Evolutionary conservation across 768 basidiomycete genomes (phyloP).

Genomic region (Kwoniella dejecticola): DNA sequence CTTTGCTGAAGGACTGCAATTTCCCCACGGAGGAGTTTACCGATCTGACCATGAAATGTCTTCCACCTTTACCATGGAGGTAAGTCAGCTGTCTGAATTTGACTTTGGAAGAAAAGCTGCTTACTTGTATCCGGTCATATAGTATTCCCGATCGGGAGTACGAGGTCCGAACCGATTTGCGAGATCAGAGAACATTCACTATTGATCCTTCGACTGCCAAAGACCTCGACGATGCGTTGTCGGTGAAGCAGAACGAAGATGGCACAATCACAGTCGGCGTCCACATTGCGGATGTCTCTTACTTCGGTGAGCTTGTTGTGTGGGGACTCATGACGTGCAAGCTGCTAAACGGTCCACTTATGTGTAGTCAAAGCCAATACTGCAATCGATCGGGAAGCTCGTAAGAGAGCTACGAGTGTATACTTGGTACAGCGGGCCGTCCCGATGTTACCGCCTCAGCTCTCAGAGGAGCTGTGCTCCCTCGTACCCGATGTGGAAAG

Average conservation of each 20-base stretch:
- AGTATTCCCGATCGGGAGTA: conserved; percentile 81
- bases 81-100: conserved; percentile 12
- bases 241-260: conserved; percentile 83
- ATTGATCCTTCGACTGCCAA: conserved; percentile 88
- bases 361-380: conserved; percentile 61
- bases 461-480: conserved; percentile 91
- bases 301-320: conserved; percentile 67
- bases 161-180: conserved; percentile 83
- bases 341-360: neutral
- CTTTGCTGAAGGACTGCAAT: conserved; percentile 96
- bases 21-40: conserved; percentile 97
- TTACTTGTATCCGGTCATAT: conserved; percentile 58
- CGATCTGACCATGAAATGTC: conserved; percentile 90
- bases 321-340: neutral
- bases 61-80: conserved; percentile 92
- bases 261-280: conserved; percentile 90
- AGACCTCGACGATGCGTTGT: conserved; percentile 93
- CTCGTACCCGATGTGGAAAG: conserved; percentile 84
- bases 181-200: conserved; percentile 81
- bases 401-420: conserved; percentile 94
- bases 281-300: conserved; percentile 95
- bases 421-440: conserved; percentile 95
- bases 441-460: conserved; percentile 92
- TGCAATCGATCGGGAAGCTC: conserved; percentile 95
- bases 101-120: conserved; percentile 31